A percentile compares a stretch with the other conserved stretches of the same genome.
Evolutionary conservation across 2,329 filamentous ascomycete genomes (phyloP).

Genomic region (Xylaria polymorpha): DNA sequence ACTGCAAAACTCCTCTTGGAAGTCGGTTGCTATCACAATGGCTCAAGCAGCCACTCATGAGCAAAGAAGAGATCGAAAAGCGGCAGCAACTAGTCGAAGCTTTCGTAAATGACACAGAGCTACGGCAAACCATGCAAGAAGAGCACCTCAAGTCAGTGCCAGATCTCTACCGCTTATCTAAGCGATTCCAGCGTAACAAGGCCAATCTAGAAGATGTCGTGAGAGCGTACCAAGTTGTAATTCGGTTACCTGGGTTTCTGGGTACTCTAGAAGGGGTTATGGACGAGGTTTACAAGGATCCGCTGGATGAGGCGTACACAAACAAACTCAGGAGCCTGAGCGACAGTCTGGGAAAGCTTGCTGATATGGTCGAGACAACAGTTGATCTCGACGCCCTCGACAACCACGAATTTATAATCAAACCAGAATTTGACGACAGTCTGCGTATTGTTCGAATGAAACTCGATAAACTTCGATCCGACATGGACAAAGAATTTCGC

Average conservation of each 20-base stretch:
- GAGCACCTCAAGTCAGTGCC: conserved; percentile 93
- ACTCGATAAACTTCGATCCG: conserved; percentile 82
- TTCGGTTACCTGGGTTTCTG: conserved; percentile 89
- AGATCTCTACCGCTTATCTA: conserved; percentile 91
- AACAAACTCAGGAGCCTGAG: conserved; percentile 81
- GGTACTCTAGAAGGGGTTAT: conserved; percentile 91
- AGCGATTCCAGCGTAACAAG: conserved; percentile 91
- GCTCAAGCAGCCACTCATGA: conserved; percentile 98
- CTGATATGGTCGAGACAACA: conserved; percentile 98
- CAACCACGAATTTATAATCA: conserved; percentile 98
- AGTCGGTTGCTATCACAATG: conserved; percentile 92
- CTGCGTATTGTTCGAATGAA: conserved; percentile 90
- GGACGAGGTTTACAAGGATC: conserved; percentile 91
- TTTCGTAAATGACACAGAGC: conserved; percentile 90
- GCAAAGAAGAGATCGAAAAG: conserved; percentile 85
- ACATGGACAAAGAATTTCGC: conserved; percentile 86
- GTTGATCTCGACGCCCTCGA: conserved; percentile 96
- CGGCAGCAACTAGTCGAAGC: conserved; percentile 95
- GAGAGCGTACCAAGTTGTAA: conserved; percentile 92
- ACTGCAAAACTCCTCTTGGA: conserved; percentile 96
- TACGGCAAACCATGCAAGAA: conserved; percentile 96
- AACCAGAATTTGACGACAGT: conserved; percentile 94
- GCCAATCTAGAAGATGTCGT: conserved; percentile 97
- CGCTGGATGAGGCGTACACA: conserved; percentile 88
- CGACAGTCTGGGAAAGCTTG: conserved; percentile 83